Base-by-base conservation (phyloP, 805 yeast species). In the Starmerella potacharoeniae region DNA sequence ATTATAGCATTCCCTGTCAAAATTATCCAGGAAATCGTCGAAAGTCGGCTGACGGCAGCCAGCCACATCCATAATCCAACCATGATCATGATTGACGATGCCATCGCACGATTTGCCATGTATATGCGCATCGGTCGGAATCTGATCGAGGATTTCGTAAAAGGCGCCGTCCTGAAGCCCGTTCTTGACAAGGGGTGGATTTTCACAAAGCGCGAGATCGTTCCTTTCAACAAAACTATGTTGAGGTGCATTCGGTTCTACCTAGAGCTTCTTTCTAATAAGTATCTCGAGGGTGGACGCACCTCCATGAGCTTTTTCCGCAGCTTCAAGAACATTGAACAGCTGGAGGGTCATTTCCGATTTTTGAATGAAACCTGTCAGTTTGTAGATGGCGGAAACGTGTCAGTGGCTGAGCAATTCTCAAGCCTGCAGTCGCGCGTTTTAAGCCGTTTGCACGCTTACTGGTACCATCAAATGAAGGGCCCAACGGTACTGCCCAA, bases 1-100 rank as follows among this genome's bases (percentile, higher is more conserved):
- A 66, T 91, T 14, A 77, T 88, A 40, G 73, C 78, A 53, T 86
- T 93, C 58, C 97, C 97, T 0, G 75, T 87, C 63, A 80, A 79
- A 58, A 72, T 93, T 46, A 82, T 89, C 62, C 84, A 83, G 64
- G 96, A 87, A 63, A 78, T 87, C 51, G 83, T 90, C 44, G 76
- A 77, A 37, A 78, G 86, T 43, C 77, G 97, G 60, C 72, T 91
- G 46, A 73, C 76, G 1, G 89, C 86, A 66, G 95, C 97, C 2
- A 75, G 78, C 66, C 84, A 84, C 64, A 70, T 91, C 49, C 80
- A 77, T 52, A 85, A 84, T 63, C 96, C 96, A 1, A 89, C 97
- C 0, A 80, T 90, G 81, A 85, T 88, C 89, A 86, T 88, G 83
- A 86, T 93, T 62, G 98, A 93, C 68, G 96, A 91, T 69, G 84